Evolutionary conservation across 805 yeast species (phyloP).

Genomic region (Saccharomycopsis selenospora): DNA sequence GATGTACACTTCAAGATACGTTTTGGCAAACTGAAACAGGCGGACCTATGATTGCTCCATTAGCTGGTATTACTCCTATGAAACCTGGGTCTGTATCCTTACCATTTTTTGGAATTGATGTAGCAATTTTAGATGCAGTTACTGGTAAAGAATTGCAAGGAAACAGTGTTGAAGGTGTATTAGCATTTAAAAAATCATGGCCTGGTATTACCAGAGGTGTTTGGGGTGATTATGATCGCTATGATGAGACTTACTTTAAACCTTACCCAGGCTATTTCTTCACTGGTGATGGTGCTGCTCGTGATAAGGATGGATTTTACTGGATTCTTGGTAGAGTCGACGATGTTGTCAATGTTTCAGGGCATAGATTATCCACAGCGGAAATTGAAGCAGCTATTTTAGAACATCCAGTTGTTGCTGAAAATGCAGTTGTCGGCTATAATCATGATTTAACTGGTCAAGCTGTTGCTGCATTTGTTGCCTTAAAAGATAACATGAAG

Average conservation of each 20-base stretch:
- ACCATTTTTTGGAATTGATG: slow-evolving; percentile 75
- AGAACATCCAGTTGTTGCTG: slow-evolving; percentile 65
- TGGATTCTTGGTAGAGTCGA: slow-evolving; percentile 86
- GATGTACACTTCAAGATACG: slow-evolving; percentile 69
- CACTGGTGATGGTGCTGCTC: slow-evolving; percentile 87
- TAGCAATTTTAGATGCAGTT: slow-evolving; percentile 66
- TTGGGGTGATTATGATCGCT: slow-evolving; percentile 68
- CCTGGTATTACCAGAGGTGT: slow-evolving; percentile 81
- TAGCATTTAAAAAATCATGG: slow-evolving; percentile 67
- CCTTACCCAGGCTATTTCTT: slow-evolving; percentile 80
- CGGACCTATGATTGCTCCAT: slow-evolving; percentile 67
- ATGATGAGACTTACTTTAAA: slow-evolving; percentile 69
- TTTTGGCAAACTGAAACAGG: slow-evolving; percentile 89
- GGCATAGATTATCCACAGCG: slow-evolving; percentile 83
- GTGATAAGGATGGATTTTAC: slow-evolving; percentile 76
- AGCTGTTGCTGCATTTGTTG: slow-evolving; percentile 77
- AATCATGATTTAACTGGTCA: slow-evolving; percentile 81
- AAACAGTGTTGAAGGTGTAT: slow-evolving; percentile 71
- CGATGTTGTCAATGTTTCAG: slow-evolving; percentile 82
- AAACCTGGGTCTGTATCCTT: slow-evolving; percentile 80
- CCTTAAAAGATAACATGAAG: slow-evolving; percentile 47
- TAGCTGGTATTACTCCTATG: slow-evolving; percentile 69
- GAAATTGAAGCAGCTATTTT: slow-evolving; percentile 79
- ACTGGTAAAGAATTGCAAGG: slow-evolving; percentile 61
- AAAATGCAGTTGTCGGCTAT: slow-evolving; percentile 79